Evolutionary conservation across 306 rosid genomes (phyloP), one percentile per base, ranked within the genome.

Genomic region (Coriaria nepalensis): DNA sequence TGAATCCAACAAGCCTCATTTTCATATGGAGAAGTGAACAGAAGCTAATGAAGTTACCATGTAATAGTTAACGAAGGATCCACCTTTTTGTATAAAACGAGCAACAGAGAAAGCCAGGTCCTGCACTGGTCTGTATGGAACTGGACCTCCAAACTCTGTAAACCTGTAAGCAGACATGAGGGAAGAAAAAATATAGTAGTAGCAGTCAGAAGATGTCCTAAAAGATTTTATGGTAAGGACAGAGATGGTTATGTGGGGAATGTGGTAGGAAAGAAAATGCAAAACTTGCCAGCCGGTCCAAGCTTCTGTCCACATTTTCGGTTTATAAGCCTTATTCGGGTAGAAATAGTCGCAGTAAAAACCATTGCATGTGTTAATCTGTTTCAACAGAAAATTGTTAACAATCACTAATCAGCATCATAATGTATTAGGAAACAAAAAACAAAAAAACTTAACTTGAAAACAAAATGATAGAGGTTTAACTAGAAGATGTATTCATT

Each of bases 231-330:
- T 20, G 29, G 29, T 3, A n/a, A n/a, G 29, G 29, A 20, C 2
- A 20, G 29, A 20, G 29, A 20, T 20, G 29, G 3, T 20, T 20
- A 3, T 20, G 1, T 3, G 2, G 3, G 29, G 29, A 20, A 20
- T 20, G 29, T 1, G 29, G 29, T 20, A 20, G 29, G 29, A 20
- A 20, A 20, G 29, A 20, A 20, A 20, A 20, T 20, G 29, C 29
- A 43, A 40, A 14, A 52, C 13, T 55, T 79, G 85, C 98, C 98
- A 90, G 67, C 85, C 98, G 43, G 85, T 90, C 98, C 98, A 90
- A 60, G 94, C 95, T 75, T 90, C 98, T 8, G 98, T 90, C 98
- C 98, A 90, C 93, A 90, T 85, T 76, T 90, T 90, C 37, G 98
- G 98, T 69, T 90, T 90, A 68, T 85, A 81, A 43, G 87, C 87